Base-by-base conservation (phyloP, 75 land plant species). In the Sequoiadendron giganteum region DNA sequence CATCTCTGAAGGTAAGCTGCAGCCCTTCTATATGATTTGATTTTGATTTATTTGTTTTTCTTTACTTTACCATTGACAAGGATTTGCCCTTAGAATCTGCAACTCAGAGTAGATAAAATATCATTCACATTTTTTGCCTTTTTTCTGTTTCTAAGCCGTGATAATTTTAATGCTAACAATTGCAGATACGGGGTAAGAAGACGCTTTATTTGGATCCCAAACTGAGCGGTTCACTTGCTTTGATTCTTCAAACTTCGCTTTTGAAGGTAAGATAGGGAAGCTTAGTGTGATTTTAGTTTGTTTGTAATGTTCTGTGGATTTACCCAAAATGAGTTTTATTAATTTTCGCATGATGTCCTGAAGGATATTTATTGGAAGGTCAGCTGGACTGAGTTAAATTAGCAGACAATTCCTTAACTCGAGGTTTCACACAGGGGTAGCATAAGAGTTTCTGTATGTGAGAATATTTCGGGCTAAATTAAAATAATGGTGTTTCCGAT, bases 151-250 rank as follows among this genome's bases (percentile, higher is more conserved):
- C 9, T 68, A 32, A 87, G 48, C 34, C 47, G 10, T n/a, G 21
- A 25, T n/a, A n/a, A n/a, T n/a, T n/a, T n/a, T n/a, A 9, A 32
- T 86, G 76, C 56, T 86, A 10, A 28, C 49, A 36, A 43, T 38
- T 90, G 86, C 89, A 98, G 99, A 91, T 98, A 88, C 95, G 96
- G 43, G 99, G 99, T n/a, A 94, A 90, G 90, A 98, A 98, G 88
- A 93, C 95, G 75, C 90, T 98, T 72, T 91, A 93, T 36, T 88
- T 98, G 85, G 99, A 98, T 90, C 96, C 94, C 11, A 96, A 95
- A 85, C 95, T 98, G 32, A 92, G 99, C 56, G 99, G 99, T 0
- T 93, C 99, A 2, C 93, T 98, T 14, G 93, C 99, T 8, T 90
- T 97, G 30, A 85, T 93, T 55, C 91, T 94, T 76, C 99, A 95